Percentiles rank a stretch among this genome's conserved stretches.
phyloP scores from a whole-genome alignment of 768 basidiomycete species.

The Boletus subcaerulescens region DNA sequence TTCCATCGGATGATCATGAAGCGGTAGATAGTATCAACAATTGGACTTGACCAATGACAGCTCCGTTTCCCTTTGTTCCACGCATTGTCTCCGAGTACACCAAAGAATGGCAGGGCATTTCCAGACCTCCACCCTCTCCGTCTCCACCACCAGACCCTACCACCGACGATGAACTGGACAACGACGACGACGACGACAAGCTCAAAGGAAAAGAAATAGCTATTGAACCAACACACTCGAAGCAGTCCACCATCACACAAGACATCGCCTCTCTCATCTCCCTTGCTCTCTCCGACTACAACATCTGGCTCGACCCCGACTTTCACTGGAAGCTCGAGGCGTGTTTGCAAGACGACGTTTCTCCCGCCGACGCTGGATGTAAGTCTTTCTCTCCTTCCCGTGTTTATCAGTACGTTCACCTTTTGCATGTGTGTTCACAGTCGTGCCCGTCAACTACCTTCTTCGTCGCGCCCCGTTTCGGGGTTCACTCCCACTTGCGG shows the following conservation, averaged over 20 bases:
- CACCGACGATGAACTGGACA: not conserved
- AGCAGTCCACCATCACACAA: constrained; percentile 30
- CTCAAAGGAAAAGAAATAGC: constrained; percentile 22
- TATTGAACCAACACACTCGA: constrained; percentile 10
- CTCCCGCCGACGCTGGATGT: constrained; percentile 44
- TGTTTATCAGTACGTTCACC: too few species aligned
- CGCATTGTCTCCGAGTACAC: constrained; percentile 41
- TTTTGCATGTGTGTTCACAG: constrained; percentile 31
- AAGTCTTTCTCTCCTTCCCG: constrained; percentile 24
- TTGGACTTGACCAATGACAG: constrained; percentile 13
- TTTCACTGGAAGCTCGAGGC: constrained; percentile 48
- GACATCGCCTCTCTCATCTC: constrained; percentile 50
- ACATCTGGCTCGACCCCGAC: constrained; percentile 61
- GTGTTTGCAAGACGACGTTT: constrained; percentile 11
- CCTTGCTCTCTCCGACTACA: constrained; percentile 69
- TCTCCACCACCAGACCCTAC: constrained; percentile 7
- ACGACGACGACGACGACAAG: constrained; percentile 5
- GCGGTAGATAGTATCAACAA: not conserved
- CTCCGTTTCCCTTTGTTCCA: constrained; percentile 45
- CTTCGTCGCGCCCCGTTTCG: constrained; percentile 37
- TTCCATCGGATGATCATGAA: not conserved
- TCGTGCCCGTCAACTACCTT: constrained; percentile 58
- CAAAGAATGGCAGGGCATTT: constrained; percentile 22
- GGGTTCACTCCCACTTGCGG: constrained; percentile 8
- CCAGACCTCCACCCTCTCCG: constrained; percentile 4